Evolutionary conservation across 805 yeast species (phyloP).

Genomic region (Saturnispora hagleri): DNA sequence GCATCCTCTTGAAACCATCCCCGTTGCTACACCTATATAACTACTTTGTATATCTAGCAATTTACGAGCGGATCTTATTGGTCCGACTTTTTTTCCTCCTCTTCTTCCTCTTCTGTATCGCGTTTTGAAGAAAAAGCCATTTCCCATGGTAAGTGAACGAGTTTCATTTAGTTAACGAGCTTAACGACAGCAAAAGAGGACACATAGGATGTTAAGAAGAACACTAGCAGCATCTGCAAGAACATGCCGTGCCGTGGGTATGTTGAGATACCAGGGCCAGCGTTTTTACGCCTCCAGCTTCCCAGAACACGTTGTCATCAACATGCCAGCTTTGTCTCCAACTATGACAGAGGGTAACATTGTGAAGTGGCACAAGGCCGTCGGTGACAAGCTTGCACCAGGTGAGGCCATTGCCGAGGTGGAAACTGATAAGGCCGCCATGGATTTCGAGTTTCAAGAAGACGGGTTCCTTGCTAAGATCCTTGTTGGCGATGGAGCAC

Average conservation of each 20-base stretch:
- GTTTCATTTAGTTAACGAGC: neutral
- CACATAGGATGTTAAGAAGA: neutral
- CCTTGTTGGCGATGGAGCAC: constrained; percentile 71
- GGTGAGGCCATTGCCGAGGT: constrained; percentile 96
- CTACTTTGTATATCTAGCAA: neutral
- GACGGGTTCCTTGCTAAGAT: constrained; percentile 90
- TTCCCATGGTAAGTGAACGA: neutral
- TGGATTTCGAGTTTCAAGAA: constrained; percentile 98
- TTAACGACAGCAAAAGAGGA: neutral
- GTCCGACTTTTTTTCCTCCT: neutral
- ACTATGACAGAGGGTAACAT: constrained; percentile 96
- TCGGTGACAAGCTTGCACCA: constrained; percentile 80
- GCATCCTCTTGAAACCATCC: neutral
- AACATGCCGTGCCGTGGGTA: neutral
- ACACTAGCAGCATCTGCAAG: neutral
- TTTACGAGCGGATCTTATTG: neutral
- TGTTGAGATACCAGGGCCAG: constrained; percentile 7
- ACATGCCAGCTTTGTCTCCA: constrained; percentile 99
- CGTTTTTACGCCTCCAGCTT: constrained; percentile 19
- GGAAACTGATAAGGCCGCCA: constrained; percentile 95
- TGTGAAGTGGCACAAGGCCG: constrained; percentile 81
- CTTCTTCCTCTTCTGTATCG: neutral
- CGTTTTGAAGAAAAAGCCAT: neutral
- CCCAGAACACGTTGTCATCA: constrained; percentile 66
- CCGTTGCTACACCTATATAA: neutral